Base-by-base conservation (phyloP, 257 asterid genomes). In the Jacaranda mimosifolia region DNA sequence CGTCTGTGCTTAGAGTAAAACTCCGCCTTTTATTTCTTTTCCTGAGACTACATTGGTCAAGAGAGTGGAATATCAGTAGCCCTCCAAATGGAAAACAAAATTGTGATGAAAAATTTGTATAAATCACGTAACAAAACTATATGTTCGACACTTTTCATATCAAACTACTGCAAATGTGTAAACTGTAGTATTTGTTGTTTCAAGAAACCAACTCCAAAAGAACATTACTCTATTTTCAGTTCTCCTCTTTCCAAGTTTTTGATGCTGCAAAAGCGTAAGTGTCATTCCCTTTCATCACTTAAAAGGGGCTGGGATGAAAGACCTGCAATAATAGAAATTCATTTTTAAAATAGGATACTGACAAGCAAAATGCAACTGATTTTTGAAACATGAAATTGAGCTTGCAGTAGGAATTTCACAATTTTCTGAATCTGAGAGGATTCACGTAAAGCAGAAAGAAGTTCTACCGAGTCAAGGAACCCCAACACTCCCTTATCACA, bases 221-320 rank as follows among this genome's bases (percentile, higher is more conserved):
- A 39, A 59, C 49, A 71, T 48, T 26, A 48, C 13, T 11, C 53
- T 26, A 26, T 26, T 26, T 49, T 36, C 4, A 8, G 9, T 45
- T 3, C 57, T 40, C 55, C 19, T 63, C 4, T 19, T n/a, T 14
- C 55, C 17, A 65, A 17, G 46, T 11, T 55, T 56, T 17, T 66
- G 72, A 40, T 66, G n/a, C 63, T 18, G 10, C 62, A 17, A 9
- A 68, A 49, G 17, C 11, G 26, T 51, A 15, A 17, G 6, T 26
- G 3, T 75, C 68, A 70, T 39, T 46, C 51, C 36, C 71, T 69
- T 63, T 52, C 60, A 39, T 56, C 81, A 58, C 63, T 65, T 19
- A 70, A 56, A 64, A 71, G 81, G n/a, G 85, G 76, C 32, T 73
- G 67, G 9, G 76, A 64, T 55, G 64, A 45, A 6, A 7, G 19